These are phyloP conservation scores for Gonium pectorale DNA, from an alignment of 139 green algal species.

Conservation along the genomic window DNA sequence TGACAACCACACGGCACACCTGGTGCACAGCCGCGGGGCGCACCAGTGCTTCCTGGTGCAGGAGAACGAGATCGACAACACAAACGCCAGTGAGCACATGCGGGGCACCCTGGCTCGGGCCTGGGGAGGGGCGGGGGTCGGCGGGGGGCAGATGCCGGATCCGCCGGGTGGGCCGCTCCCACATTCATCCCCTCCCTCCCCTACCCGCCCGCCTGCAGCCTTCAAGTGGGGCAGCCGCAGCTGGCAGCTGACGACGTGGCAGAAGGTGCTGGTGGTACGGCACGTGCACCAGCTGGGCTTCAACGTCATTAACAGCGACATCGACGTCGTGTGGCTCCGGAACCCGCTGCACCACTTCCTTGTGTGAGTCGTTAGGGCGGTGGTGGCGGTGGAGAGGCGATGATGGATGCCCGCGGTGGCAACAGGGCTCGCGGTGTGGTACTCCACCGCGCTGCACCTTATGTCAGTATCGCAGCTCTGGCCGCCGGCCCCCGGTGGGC, in stretches of 20 bases:
- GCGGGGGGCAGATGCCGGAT: too few species aligned
- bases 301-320: constrained; percentile 52
- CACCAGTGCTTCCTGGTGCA: constrained; percentile 52
- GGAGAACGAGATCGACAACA: constrained; percentile 49
- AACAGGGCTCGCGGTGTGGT: too few species aligned
- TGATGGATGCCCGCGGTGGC: too few species aligned
- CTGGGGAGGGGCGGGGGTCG: too few species aligned
- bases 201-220: not conserved
- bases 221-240: constrained; percentile 52
- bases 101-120: too few species aligned
- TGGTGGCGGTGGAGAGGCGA: not conserved
- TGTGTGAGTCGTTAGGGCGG: not conserved
- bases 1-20: constrained; percentile 39
- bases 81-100: constrained; percentile 37
- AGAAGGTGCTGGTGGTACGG: constrained; percentile 47
- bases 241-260: constrained; percentile 52
- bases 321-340: constrained; percentile 58
- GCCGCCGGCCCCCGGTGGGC: too few species aligned
- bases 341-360: constrained; percentile 51
- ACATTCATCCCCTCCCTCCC: not conserved
- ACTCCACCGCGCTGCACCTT: too few species aligned
- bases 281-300: constrained; percentile 51
- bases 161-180: too few species aligned
- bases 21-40: constrained; percentile 30
- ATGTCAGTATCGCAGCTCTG: too few species aligned